phyloP scores from a whole-genome alignment of 306 rosid species.

The Quillaja saponaria region DNA sequence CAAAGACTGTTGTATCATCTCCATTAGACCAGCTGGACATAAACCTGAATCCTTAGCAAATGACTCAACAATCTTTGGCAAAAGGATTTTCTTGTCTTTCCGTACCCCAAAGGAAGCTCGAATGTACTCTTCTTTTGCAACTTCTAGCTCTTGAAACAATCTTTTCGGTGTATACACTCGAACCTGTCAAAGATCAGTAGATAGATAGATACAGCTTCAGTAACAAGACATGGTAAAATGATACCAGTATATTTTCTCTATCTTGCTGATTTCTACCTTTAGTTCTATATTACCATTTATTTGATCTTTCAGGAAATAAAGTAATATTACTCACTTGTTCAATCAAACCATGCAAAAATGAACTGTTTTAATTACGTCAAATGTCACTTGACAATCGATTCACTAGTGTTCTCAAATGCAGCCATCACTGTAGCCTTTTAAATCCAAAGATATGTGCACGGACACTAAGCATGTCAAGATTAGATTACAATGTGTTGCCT shows the following conservation, averaged over 20 bases:
- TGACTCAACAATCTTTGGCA: constrained; percentile 82
- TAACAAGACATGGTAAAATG: background rate
- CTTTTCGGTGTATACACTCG: constrained; percentile 77
- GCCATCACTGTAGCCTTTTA: background rate
- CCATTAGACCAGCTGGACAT: constrained; percentile 59
- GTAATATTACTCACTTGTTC: background rate
- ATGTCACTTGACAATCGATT: background rate
- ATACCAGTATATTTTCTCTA: background rate
- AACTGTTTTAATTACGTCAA: constrained; percentile 2
- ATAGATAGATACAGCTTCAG: background rate
- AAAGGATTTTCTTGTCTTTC: constrained; percentile 66
- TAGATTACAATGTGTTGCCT: too few species aligned
- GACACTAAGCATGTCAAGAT: too few species aligned
- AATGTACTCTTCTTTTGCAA: constrained; percentile 71
- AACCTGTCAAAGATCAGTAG: constrained; percentile 47
- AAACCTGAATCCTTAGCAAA: constrained; percentile 69
- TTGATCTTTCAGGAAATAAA: background rate
- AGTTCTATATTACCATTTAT: background rate
- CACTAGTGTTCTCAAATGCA: constrained; percentile 1
- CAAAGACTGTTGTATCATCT: constrained; percentile 65
- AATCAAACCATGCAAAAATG: background rate
- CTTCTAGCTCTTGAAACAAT: constrained; percentile 65
- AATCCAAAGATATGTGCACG: background rate
- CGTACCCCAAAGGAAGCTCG: constrained; percentile 84
- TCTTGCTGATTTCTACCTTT: constrained; percentile 10